Base-by-base conservation (phyloP, 768 basidiomycete genomes). In the Gelatoporia subvermispora region DNA sequence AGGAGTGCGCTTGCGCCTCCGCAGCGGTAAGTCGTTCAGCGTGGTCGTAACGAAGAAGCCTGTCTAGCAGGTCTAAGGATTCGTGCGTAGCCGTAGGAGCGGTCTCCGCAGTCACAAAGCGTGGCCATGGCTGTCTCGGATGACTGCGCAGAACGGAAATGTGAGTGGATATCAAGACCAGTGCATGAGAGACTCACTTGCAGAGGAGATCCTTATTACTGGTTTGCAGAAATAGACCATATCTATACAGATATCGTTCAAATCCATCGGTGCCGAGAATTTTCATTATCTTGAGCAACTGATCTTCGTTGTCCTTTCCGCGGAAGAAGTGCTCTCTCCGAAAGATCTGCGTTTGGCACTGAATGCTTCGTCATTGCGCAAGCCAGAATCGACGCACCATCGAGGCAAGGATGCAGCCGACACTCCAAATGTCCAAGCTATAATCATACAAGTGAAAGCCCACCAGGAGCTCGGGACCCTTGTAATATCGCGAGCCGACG, bases 291-390 rank as follows among this genome's bases (percentile, higher is more conserved):
- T 96, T 97, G 60, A 96, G 92, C 53, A 98, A 73, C 66, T 97
- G 95, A 69, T 98, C 95, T 59, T 94, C 94, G 70, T 98, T 97
- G 68, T 98, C 94, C 62, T 93, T 89, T n/a, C 95, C 95, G 58
- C 97, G 94, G 79, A 98, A 98, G 73, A 97, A 96, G 40, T 93
- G 92, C 66, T 97, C 95, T 65, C 94, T 94, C 57, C 95, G 84
- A 79, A 98, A 97, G 60, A 98, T 94, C 94, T 97, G 57, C 23
- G 42, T n/a, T n/a, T n/a, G 50, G 24, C 36, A 38, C 21, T 38
- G 31, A n/a, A n/a, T n/a, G n/a, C n/a, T n/a, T n/a, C n/a, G n/a
- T n/a, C n/a, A n/a, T n/a, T n/a, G n/a, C n/a, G n/a, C n/a, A 22
- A 17, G 9, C 13, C 5, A 2, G 23, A n/a, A 49, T 11, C 20